A percentile compares a stretch with the other conserved stretches of the same genome.
Conservation (phyloP, 768 basidiomycete genomes). For the Tulasnella sp. region DNA sequence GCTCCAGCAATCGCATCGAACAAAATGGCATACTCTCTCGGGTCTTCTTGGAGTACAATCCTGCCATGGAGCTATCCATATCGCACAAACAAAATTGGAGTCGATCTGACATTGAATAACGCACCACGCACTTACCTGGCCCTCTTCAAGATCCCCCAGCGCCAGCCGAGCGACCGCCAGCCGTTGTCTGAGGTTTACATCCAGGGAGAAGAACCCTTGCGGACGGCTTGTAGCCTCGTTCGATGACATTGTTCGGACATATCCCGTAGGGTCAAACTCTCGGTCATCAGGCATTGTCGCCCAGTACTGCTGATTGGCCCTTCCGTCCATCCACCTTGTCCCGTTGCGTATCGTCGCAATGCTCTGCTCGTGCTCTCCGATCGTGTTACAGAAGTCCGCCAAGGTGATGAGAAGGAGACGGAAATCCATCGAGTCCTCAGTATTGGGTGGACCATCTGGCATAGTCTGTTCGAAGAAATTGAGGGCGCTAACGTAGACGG, state of each 20-base stretch:
- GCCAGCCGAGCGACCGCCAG: conserved; percentile 74
- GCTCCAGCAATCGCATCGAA: conserved; percentile 81
- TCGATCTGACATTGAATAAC: neutral
- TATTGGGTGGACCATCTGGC: conserved; percentile 35
- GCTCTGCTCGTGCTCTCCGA: conserved; percentile 56
- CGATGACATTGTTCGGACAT: conserved; percentile 6
- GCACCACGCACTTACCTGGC: conserved; percentile 43
- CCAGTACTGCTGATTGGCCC: conserved; percentile 58
- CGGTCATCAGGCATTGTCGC: conserved; percentile 75
- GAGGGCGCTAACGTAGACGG: conserved; percentile 63
- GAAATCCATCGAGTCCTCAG: conserved; percentile 34
- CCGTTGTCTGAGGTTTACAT: conserved; percentile 70
- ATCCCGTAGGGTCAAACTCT: conserved; percentile 55
- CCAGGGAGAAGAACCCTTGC: conserved; percentile 47
- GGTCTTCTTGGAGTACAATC: conserved; percentile 58
- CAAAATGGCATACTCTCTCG: conserved; percentile 62
- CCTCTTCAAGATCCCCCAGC: conserved; percentile 69
- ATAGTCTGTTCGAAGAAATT: conserved; percentile 47
- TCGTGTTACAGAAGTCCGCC: conserved; percentile 68
- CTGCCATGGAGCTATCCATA: conserved; percentile 57
- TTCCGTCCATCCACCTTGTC: conserved; percentile 84
- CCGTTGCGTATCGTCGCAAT: conserved; percentile 61
- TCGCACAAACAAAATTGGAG: neutral
- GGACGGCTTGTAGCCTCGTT: conserved; percentile 24
- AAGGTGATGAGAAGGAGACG: conserved; percentile 65